Base-by-base conservation (phyloP, 2,329 filamentous ascomycete genomes). In the Ascochyta lentis region DNA sequence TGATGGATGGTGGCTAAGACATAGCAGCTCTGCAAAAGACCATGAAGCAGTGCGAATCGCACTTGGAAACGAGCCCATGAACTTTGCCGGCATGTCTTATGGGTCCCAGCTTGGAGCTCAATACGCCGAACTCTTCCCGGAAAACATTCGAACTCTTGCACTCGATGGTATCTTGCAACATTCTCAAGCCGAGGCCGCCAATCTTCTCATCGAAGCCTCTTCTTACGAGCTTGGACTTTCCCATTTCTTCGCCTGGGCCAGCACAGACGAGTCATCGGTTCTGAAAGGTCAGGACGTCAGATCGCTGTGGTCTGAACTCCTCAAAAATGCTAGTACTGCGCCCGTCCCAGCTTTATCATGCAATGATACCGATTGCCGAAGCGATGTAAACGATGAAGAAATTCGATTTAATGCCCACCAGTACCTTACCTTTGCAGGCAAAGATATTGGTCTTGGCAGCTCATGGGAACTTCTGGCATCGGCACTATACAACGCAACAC, bases 101-200 rank as follows among this genome's bases (percentile, higher is more conserved):
- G 79, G 80, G 6, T 77, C 77, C 1, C 75, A 78, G 58, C 67
- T 81, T 15, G 80, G 77, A 22, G 69, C 72, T 7, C 72, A 75
- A 35, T 82, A 81, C 58, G 79, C 79, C 1, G 67, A 76, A 54
- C 68, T 81, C 1, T 82, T 74, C 61, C 79, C 80, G 4, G 59
- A 78, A 10, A 76, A 75, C 27, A 69, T 81, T 49, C 64, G 79
- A 6, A 67, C 74, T 2, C 71, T 81, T 58, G 75, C 70, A 0
- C 70, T 82, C n/a, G 79, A 82, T 66, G 79, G 78, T 22, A 74
- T 76, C 29, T 52, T 80, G 29, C 78, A 81, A 61, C 79, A 79
- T 60, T 73, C 73, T 2, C 72, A 75, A 43, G 57, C 67, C 26
- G 73, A 77, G 55, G 56, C 72, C 3, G 63, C 70, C 6, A 74